A percentile compares a stretch with the other conserved stretches of the same genome.
These are phyloP conservation scores for Rhynchosporium graminicola DNA, from an alignment of 2,329 filamentous ascomycete species.

Conservation along the genomic window DNA sequence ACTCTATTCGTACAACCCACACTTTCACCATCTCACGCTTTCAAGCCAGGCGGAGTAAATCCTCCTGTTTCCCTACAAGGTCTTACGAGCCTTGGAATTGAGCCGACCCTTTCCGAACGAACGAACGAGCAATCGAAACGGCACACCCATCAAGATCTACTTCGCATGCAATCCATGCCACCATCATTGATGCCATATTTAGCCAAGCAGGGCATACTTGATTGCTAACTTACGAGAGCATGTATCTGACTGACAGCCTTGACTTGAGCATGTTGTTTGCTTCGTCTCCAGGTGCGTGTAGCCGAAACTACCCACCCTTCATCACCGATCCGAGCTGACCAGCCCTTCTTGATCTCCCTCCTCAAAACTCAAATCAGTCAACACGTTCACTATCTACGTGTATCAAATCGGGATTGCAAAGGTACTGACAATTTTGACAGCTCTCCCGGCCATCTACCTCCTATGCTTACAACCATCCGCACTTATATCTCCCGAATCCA, in stretches of 20 bases:
- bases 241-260: too few species aligned
- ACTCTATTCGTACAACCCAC: not conserved
- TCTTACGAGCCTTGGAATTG: not conserved
- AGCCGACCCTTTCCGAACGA: conserved; percentile 7
- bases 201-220: not conserved
- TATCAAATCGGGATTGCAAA: not conserved
- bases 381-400: conserved; percentile 7
- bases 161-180: not conserved
- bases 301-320: not conserved
- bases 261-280: not conserved
- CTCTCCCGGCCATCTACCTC: not conserved
- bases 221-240: conserved; percentile 15
- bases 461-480: not conserved
- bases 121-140: too few species aligned
- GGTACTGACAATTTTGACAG: not conserved
- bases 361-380: not conserved
- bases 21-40: not conserved
- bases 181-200: too few species aligned
- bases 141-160: not conserved
- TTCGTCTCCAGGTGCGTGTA: not conserved
- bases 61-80: not conserved
- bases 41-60: not conserved
- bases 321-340: not conserved
- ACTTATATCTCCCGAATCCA: not conserved
- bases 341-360: not conserved